Evolutionary conservation across 257 asterid species (phyloP).

Genomic region (Apocynum venetum): DNA sequence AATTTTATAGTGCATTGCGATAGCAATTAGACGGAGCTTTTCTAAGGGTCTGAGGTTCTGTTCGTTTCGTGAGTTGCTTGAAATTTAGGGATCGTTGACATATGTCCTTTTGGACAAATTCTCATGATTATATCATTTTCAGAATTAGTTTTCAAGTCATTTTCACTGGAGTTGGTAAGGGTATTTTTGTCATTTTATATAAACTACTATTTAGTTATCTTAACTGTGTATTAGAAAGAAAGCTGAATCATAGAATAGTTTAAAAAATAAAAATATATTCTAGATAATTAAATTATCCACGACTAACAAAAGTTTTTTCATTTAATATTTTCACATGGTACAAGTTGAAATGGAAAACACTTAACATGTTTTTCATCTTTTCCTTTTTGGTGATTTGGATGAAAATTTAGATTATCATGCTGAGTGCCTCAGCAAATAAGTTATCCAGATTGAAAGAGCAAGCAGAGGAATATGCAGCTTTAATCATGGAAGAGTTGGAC

Average conservation of each 20-base stretch:
- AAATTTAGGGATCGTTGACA: conserved; percentile 7
- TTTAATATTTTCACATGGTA: neutral
- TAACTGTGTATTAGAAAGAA: neutral
- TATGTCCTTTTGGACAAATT: neutral
- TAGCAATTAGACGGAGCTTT: neutral
- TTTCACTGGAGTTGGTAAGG: conserved; percentile 59
- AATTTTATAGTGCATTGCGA: neutral
- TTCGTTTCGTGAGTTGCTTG: neutral
- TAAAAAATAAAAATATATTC: too few relatives aligned
- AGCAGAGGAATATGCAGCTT: conserved; percentile 95
- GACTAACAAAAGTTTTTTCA: too few relatives aligned
- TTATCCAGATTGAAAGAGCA: conserved; percentile 90
- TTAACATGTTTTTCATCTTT: neutral
- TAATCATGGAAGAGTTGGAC: conserved; percentile 95
- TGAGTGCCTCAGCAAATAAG: conserved; percentile 95
- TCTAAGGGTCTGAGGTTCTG: neutral
- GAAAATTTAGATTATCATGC: conserved; percentile 68
- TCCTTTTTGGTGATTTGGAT: neutral
- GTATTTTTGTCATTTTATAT: neutral
- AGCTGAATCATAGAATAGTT: too few relatives aligned
- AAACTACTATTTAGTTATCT: neutral
- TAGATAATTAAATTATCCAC: too few relatives aligned
- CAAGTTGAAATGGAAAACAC: neutral
- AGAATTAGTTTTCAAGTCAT: conserved; percentile 13
- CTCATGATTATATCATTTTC: neutral